Evolutionary conservation across 345 rosid species (phyloP).

Genomic region (Chamaenerion angustifolium): DNA sequence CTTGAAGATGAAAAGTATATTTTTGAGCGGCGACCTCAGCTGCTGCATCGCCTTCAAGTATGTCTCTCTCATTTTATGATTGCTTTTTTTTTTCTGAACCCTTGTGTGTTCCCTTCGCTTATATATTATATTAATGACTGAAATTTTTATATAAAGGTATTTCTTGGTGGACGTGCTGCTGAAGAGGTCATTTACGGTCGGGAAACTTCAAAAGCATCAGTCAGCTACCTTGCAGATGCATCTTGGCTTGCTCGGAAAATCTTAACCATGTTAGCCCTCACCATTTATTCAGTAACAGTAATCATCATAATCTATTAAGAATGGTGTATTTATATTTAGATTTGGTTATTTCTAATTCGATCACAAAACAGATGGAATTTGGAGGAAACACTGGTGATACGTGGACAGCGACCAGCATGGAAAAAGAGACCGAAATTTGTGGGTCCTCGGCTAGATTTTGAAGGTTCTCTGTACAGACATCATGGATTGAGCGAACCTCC

Average conservation of each 20-base stretch:
- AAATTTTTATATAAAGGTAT: conserved; percentile 27
- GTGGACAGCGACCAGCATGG: conserved; percentile 91
- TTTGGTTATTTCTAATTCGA: neutral
- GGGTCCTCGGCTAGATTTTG: conserved; percentile 86
- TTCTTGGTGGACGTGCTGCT: conserved; percentile 93
- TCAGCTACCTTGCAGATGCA: conserved; percentile 76
- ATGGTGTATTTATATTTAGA: neutral
- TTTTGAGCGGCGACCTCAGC: conserved; percentile 83
- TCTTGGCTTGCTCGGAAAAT: conserved; percentile 98
- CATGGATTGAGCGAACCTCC: conserved; percentile 66
- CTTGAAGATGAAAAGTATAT: conserved; percentile 80
- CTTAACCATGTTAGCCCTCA: conserved; percentile 43
- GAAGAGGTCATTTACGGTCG: conserved; percentile 82
- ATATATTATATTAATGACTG: neutral
- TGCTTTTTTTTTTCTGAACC: neutral
- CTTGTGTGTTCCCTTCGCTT: conserved; percentile 1
- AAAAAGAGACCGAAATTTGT: conserved; percentile 57
- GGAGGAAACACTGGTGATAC: conserved; percentile 87
- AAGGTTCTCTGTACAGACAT: conserved; percentile 79
- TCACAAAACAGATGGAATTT: conserved; percentile 68
- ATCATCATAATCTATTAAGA: neutral
- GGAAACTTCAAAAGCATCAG: conserved; percentile 79
- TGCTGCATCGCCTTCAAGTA: conserved; percentile 91
- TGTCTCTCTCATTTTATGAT: conserved; percentile 8
- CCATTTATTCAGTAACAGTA: neutral